Percentiles rank a stretch among this genome's conserved stretches.
phyloP scores from a whole-genome alignment of 1,284 basidiomycete species.

The Malassezia psittaci region DNA sequence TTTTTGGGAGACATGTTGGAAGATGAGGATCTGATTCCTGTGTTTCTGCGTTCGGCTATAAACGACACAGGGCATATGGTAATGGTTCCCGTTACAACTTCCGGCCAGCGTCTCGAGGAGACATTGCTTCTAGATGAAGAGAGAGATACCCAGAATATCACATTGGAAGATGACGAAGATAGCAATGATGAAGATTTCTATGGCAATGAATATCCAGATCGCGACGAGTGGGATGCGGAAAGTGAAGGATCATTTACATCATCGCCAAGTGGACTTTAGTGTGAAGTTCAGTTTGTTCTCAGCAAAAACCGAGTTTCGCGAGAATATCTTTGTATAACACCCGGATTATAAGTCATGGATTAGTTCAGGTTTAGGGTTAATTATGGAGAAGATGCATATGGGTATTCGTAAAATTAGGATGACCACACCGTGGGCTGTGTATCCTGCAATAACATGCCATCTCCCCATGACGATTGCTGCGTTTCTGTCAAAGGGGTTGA shows the following conservation, averaged over 20 bases:
- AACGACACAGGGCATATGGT: constrained; percentile 4
- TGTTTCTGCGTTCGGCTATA: constrained; percentile 8
- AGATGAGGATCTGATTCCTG: constrained; percentile 8
- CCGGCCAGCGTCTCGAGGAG: constrained; percentile 4
- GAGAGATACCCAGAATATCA: constrained; percentile 15
- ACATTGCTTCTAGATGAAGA: constrained; percentile 20
- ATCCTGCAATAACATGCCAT: background rate
- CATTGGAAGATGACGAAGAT: constrained; percentile 39
- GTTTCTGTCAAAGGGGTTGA: too few relatives aligned
- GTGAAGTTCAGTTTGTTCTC: too few relatives aligned
- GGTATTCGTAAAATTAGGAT: background rate
- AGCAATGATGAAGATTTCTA: constrained; percentile 46
- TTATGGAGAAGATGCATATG: background rate
- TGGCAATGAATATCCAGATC: constrained; percentile 42
- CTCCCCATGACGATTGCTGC: background rate
- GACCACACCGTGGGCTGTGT: background rate
- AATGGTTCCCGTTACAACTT: constrained; percentile 1
- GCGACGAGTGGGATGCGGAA: constrained; percentile 20
- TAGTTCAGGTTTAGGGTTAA: too few relatives aligned
- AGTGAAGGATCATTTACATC: background rate
- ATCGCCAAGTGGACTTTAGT: too few relatives aligned
- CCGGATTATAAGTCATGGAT: too few relatives aligned
- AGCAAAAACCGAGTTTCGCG: background rate
- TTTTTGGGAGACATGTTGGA: constrained; percentile 1
- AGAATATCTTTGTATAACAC: too few relatives aligned